phyloP scores from a whole-genome alignment of 73 alveolate species.

The Uronychia setigera region DNA sequence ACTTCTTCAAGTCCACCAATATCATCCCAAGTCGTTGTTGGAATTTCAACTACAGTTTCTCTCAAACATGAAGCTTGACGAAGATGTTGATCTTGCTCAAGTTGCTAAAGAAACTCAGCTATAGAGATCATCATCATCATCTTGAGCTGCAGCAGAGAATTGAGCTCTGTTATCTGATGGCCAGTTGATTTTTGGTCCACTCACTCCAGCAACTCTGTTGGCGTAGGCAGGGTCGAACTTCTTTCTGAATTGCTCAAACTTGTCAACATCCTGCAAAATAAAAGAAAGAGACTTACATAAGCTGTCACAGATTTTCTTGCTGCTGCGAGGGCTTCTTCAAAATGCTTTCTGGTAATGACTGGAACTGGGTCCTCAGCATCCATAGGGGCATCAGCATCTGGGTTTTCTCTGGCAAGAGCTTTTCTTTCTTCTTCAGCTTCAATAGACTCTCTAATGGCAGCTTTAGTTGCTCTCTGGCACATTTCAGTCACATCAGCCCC shows the following conservation, averaged over 20 bases:
- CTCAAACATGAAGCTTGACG: slow-evolving; percentile 83
- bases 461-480: slow-evolving; percentile 96
- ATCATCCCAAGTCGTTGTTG: slow-evolving; percentile 98
- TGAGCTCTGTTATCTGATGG: slow-evolving; percentile 71
- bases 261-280: slow-evolving; percentile 72
- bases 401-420: slow-evolving; percentile 83
- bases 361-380: slow-evolving; percentile 92
- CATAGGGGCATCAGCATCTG: slow-evolving; percentile 71
- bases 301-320: slow-evolving; percentile 88
- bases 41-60: slow-evolving; percentile 91
- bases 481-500: slow-evolving; percentile 98
- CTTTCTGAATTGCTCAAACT: slow-evolving; percentile 88
- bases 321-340: slow-evolving; percentile 89
- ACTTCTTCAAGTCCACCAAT: slow-evolving; percentile 99
- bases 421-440: slow-evolving; percentile 92
- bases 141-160: slow-evolving; percentile 35
- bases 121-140: slow-evolving; percentile 70
- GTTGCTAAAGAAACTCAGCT: slow-evolving; percentile 79
- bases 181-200: slow-evolving; percentile 72
- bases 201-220: slow-evolving; percentile 68
- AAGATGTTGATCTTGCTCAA: slow-evolving; percentile 96
- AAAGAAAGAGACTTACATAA: slow-evolving; percentile 5
- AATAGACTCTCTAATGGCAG: slow-evolving; percentile 97
- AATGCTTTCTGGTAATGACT: slow-evolving; percentile 86
- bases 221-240: slow-evolving; percentile 92